Percentiles rank a stretch among this genome's conserved stretches.
Evolutionary conservation across 75 land plant genomes (phyloP).

Genomic region (Selaginella moellendorffii): DNA sequence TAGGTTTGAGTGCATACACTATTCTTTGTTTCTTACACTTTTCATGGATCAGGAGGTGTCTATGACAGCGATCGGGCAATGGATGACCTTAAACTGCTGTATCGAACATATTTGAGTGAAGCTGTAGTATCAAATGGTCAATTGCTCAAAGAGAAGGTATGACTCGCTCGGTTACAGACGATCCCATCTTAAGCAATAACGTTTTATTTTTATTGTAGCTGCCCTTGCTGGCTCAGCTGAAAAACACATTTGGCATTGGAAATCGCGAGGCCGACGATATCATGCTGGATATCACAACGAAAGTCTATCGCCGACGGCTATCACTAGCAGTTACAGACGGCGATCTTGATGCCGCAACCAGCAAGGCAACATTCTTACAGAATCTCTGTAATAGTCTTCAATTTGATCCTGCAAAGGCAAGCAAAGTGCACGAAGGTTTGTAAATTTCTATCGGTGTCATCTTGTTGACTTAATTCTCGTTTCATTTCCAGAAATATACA

Average conservation of each 20-base stretch:
- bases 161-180: not conserved
- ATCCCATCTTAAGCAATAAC: not conserved
- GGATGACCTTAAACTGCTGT: slow-evolving; percentile 72
- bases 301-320: slow-evolving; percentile 61
- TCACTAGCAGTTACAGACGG: slow-evolving; percentile 54
- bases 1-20: slow-evolving; percentile 31
- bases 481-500: slow-evolving; percentile 58
- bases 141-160: slow-evolving; percentile 57
- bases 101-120: slow-evolving; percentile 54
- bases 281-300: slow-evolving; percentile 57
- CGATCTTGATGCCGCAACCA: slow-evolving; percentile 64
- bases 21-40: not conserved
- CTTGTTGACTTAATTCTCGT: not conserved
- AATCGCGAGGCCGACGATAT: slow-evolving; percentile 69
- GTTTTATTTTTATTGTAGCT: slow-evolving; percentile 26
- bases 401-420: slow-evolving; percentile 82
- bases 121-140: slow-evolving; percentile 45
- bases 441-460: not conserved
- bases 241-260: slow-evolving; percentile 77
- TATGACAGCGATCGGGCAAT: slow-evolving; percentile 73
- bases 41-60: slow-evolving; percentile 53
- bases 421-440: slow-evolving; percentile 79
- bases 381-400: slow-evolving; percentile 67
- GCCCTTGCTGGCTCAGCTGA: slow-evolving; percentile 50
- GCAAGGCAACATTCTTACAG: slow-evolving; percentile 90